Evolutionary conservation across 2,329 filamentous ascomycete species (phyloP), one percentile per base, ranked within the genome.

Genomic region (Arthroderma sp.): DNA sequence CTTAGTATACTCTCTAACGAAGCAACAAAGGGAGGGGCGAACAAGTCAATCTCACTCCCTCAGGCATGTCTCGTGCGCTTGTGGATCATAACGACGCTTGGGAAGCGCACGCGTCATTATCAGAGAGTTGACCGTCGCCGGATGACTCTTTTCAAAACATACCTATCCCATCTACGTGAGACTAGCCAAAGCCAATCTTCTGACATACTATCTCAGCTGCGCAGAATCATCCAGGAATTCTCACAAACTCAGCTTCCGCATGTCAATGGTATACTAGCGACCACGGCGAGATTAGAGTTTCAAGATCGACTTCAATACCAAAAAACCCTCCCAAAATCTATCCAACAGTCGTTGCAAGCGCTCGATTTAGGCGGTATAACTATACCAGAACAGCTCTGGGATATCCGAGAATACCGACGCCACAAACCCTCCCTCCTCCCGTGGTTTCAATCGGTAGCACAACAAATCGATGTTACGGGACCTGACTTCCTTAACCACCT

Each of bases 391-490:
- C 27, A 36, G 8, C 42, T 37, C 28, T 37, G 31, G 38, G 38
- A 45, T 28, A 6, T 5, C 15, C 10, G 22, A 9, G 8, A 29
- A 6, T 33, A 30, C 34, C 5, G 31, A 32, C 29, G 37, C 10
- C 27, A 36, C 7, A 42, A 9, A 22, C 29, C 31, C 36, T 30
- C 33, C 11, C 27, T 39, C 29, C 56, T 57, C 33, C 48, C 52
- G 22, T 49, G 50, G 3, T 59, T 62, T 28, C 55, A 62, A 32
- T 50, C 55, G 37, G 53, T 61, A 49, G 54, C 60, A 38, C 53
- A 53, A 33, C 46, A 55, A 10, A 53, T 62, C 11, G 58, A 67
- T 44, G 48, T 66, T 36, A 62, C 63, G 10, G 57, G 47, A 36
- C 52, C 58, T 3, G 48, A 47, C 4, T 64, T 63, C 36, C 50